phyloP scores from a whole-genome alignment of 257 asterid species.

The Paulownia fortunei region DNA sequence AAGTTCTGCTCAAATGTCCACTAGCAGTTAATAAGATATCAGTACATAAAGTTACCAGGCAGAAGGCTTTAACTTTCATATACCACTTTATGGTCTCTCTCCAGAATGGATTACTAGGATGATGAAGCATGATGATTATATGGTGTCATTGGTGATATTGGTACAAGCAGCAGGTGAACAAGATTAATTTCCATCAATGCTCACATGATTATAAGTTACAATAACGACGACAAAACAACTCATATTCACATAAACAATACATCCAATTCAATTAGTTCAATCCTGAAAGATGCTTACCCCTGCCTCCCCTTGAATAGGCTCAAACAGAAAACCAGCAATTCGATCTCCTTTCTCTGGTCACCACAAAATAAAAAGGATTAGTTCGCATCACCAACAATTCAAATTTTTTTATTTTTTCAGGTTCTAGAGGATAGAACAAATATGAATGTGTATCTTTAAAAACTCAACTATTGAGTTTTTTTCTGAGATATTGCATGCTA shows the following conservation, averaged over 20 bases:
- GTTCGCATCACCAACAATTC: not conserved
- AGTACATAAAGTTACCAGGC: not conserved
- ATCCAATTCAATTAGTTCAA: slow-evolving; percentile 16
- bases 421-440: slow-evolving; percentile 1
- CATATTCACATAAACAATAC: not conserved
- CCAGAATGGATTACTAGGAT: not conserved
- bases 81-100: slow-evolving; percentile 5
- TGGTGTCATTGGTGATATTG: not conserved
- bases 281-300: slow-evolving; percentile 73
- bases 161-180: slow-evolving; percentile 8
- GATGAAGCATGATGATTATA: not conserved
- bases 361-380: slow-evolving; percentile 37
- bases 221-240: slow-evolving; percentile 6
- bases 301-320: slow-evolving; percentile 99
- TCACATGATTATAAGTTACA: not conserved
- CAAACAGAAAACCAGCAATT: slow-evolving; percentile 93
- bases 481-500: slow-evolving; percentile 4
- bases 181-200: not conserved
- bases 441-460: not conserved
- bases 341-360: slow-evolving; percentile 85
- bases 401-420: not conserved
- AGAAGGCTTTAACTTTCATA: not conserved
- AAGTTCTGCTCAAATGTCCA: not conserved
- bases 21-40: not conserved
- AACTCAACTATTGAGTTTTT: not conserved